These are phyloP conservation scores for Phytopythium boreale DNA, from an alignment of 352 stramenopile species.

Conservation along the genomic window DNA sequence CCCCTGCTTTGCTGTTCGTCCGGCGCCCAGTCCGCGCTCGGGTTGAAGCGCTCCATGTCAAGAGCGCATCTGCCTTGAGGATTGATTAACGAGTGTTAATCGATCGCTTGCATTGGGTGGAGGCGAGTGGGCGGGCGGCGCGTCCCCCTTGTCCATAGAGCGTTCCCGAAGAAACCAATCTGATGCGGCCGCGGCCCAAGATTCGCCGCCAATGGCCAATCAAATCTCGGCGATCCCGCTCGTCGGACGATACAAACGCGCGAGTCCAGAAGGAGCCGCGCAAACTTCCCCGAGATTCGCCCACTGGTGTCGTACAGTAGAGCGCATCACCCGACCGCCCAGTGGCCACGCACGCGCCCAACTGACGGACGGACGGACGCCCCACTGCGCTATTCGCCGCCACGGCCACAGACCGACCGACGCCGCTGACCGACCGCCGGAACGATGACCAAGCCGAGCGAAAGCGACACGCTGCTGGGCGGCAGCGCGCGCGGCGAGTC, in stretches of 20 bases:
- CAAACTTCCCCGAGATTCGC: background rate
- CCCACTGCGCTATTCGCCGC: too few relatives aligned
- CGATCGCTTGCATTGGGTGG: too few relatives aligned
- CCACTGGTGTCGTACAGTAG: background rate
- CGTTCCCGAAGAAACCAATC: too few relatives aligned
- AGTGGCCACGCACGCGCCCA: background rate
- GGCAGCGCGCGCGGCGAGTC: constrained; percentile 26
- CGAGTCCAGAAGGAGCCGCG: background rate
- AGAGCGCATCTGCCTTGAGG: too few relatives aligned
- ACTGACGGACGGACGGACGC: background rate
- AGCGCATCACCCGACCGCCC: background rate
- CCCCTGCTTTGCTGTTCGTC: too few relatives aligned
- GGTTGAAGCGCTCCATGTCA: too few relatives aligned
- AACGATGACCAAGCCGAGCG: background rate
- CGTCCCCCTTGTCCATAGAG: too few relatives aligned
- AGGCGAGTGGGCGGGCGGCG: too few relatives aligned
- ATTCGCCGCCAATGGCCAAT: background rate
- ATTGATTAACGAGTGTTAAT: too few relatives aligned
- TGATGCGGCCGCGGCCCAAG: background rate
- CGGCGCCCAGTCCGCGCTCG: too few relatives aligned
- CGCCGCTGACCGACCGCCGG: background rate
- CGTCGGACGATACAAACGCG: background rate
- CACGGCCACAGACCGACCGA: background rate
- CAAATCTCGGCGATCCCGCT: too few relatives aligned
- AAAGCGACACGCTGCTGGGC: constrained; percentile 24